phyloP scores from a whole-genome alignment of 2,329 filamentous ascomycete species.

The Trichoderma citrinoviride region DNA sequence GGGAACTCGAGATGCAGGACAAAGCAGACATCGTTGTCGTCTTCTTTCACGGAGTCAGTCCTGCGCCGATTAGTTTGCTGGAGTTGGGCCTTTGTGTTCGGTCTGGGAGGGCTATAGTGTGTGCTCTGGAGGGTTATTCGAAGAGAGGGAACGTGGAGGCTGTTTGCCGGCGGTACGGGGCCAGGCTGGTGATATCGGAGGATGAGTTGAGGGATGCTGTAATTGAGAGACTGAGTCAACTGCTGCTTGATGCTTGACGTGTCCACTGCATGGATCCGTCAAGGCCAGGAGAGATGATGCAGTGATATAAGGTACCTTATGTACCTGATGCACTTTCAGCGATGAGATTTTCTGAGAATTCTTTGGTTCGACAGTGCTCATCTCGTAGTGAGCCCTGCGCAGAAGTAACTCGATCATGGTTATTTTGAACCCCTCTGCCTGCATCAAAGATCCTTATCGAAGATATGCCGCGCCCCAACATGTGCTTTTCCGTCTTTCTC shows the following conservation, averaged over 20 bases:
- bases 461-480: too few relatives aligned
- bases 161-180: constrained; percentile 49
- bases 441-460: too few relatives aligned
- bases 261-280: too few relatives aligned
- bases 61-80: constrained; percentile 57
- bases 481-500: too few relatives aligned
- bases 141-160: constrained; percentile 62
- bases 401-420: rapidly evolving
- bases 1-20: constrained; percentile 60
- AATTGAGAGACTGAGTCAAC: constrained; percentile 26
- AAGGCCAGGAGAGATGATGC: too few relatives aligned
- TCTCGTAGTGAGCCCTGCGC: too few relatives aligned
- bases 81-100: constrained; percentile 57
- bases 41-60: constrained; percentile 52
- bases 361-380: too few relatives aligned
- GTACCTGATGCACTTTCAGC: too few relatives aligned
- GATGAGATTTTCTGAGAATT: too few relatives aligned
- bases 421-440: too few relatives aligned
- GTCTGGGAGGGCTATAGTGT: constrained; percentile 49
- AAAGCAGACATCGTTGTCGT: constrained; percentile 53
- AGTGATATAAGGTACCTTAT: too few relatives aligned
- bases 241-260: background rate
- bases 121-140: constrained; percentile 50
- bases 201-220: constrained; percentile 41
- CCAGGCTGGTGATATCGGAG: constrained; percentile 45